Conservation (phyloP, 495 filamentous ascomycete genomes). For the Pseudoneurospora amorphoporcata region DNA sequence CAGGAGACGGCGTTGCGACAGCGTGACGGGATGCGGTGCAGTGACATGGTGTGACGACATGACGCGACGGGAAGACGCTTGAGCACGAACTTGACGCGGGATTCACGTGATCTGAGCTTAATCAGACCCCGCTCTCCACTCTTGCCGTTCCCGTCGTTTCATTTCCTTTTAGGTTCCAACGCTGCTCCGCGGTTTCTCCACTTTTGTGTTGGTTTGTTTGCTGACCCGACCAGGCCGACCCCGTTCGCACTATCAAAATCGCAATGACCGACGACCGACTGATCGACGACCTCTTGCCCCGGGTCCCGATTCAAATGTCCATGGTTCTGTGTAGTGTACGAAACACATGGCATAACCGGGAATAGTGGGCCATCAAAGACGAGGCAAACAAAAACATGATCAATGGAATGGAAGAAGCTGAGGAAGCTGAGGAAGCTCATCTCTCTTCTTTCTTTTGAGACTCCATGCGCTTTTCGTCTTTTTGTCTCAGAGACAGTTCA, state of each 20-base stretch:
- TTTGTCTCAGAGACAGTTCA: background rate
- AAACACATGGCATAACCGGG: background rate
- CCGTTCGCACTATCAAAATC: constrained; percentile 3
- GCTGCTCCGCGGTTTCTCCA: background rate
- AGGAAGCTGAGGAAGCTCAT: background rate
- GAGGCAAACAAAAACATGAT: background rate
- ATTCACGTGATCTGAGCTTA: constrained; percentile 6
- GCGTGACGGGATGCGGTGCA: background rate
- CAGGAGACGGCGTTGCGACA: background rate
- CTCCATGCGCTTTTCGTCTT: background rate
- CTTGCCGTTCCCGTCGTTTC: background rate
- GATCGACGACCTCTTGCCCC: background rate
- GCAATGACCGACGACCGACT: constrained; percentile 2
- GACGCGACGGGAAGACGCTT: constrained; percentile 5
- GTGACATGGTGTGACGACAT: background rate
- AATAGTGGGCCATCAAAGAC: background rate
- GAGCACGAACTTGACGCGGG: constrained; percentile 8
- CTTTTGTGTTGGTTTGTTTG: background rate
- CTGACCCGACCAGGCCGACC: constrained; percentile 3
- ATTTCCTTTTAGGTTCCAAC: constrained; percentile 4
- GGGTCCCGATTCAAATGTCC: background rate
- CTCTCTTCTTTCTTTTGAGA: background rate
- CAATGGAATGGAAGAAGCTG: background rate
- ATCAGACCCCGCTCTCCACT: background rate
- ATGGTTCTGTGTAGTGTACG: background rate